These are phyloP conservation scores for Myriosclerotinia curreyana DNA, from an alignment of 2,329 filamentous ascomycete species.

Conservation along the genomic window DNA sequence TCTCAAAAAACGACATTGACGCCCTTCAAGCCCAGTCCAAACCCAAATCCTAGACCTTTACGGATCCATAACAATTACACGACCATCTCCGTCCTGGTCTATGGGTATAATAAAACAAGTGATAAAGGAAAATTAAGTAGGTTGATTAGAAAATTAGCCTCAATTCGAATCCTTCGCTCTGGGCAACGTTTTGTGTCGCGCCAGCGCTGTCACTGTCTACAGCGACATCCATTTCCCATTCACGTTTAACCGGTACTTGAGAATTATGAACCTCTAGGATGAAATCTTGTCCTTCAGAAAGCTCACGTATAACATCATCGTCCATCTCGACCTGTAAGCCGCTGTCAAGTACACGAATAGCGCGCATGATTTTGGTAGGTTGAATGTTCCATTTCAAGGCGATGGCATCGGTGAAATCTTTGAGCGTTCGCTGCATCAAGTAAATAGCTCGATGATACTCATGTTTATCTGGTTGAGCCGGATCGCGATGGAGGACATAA, in stretches of 20 bases:
- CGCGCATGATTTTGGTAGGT: slow-evolving; percentile 64
- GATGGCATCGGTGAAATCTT: slow-evolving; percentile 70
- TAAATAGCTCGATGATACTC: slow-evolving; percentile 83
- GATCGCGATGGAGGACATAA: slow-evolving; percentile 64
- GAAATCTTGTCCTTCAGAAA: slow-evolving; percentile 92
- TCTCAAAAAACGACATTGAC: slow-evolving; percentile 22
- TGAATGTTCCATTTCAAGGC: slow-evolving; percentile 81
- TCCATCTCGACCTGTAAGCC: slow-evolving; percentile 84
- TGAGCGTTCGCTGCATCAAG: slow-evolving; percentile 69
- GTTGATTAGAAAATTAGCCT: slow-evolving; percentile 39
- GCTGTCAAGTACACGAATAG: slow-evolving; percentile 68
- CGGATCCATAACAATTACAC: slow-evolving; percentile 36
- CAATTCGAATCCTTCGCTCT: slow-evolving; percentile 39
- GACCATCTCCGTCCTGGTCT: slow-evolving; percentile 29
- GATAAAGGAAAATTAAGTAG: slow-evolving; percentile 24
- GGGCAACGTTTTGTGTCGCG: slow-evolving; percentile 31
- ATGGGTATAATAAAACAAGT: slow-evolving; percentile 31
- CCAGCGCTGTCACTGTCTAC: slow-evolving; percentile 35
- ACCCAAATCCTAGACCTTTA: slow-evolving; percentile 8
- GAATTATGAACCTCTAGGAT: slow-evolving; percentile 47
- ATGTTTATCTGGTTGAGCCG: slow-evolving; percentile 46
- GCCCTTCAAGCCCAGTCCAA: slow-evolving; percentile 14
- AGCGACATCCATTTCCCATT: slow-evolving; percentile 59
- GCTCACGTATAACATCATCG: slow-evolving; percentile 79
- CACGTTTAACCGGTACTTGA: slow-evolving; percentile 46